A percentile compares a stretch with the other conserved stretches of the same genome.
Evolutionary conservation across 192 early-diverging fungal genomes (phyloP).

Genomic region (Backusella australiensis): DNA sequence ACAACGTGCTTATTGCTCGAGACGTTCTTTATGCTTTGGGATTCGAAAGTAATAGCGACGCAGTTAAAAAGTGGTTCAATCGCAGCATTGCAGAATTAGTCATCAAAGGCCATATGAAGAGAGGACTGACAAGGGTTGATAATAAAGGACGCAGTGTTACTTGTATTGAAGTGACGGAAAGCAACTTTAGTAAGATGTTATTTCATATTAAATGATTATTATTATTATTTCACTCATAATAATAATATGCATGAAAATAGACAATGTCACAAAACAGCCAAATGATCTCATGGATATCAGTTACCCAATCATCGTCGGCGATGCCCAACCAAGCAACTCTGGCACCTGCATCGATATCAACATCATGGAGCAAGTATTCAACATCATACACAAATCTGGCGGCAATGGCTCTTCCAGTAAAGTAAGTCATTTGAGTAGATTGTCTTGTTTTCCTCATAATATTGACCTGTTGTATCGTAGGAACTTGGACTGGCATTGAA

Average conservation of each 20-base stretch:
- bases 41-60: neutral
- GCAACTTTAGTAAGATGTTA: neutral
- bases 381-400: neutral
- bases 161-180: slow-evolving; percentile 2
- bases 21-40: slow-evolving; percentile 16
- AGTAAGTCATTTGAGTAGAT: neutral
- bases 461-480: neutral
- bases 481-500: neutral
- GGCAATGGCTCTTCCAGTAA: neutral
- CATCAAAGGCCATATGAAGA: slow-evolving; percentile 5
- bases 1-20: neutral
- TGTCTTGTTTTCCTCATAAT: no score
- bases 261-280: neutral
- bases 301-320: neutral
- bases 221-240: neutral
- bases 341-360: neutral
- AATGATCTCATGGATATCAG: neutral
- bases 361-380: neutral
- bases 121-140: neutral
- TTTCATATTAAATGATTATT: neutral
- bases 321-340: neutral
- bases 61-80: slow-evolving; percentile 20
- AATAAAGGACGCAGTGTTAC: neutral
- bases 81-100: slow-evolving; percentile 4
- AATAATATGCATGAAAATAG: neutral